phyloP scores from a whole-genome alignment of 1,139 yeast genomes.

The Eremothecium cymbalariae region DNA sequence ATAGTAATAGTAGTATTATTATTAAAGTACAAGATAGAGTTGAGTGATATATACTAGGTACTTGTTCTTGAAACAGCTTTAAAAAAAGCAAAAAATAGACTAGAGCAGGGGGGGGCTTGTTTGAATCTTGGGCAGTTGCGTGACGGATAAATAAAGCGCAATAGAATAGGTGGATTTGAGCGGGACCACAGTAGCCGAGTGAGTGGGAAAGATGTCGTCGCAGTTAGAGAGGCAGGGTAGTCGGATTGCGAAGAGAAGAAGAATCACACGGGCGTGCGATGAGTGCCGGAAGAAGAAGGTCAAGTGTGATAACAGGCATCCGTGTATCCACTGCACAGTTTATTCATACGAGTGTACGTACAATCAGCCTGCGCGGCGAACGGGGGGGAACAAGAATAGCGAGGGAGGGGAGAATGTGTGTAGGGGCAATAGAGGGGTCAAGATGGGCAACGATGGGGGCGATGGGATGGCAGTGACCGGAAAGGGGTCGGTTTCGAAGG shows the following conservation, averaged over 20 bases:
- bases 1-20: not conserved
- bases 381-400: constrained; percentile 21
- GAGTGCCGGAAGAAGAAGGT: constrained; percentile 78
- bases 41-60: not conserved
- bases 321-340: constrained; percentile 89
- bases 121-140: not conserved
- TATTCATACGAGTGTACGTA: constrained; percentile 72
- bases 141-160: constrained; percentile 1
- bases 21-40: not conserved
- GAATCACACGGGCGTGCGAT: constrained; percentile 91
- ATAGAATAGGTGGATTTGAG: no score
- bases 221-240: no score
- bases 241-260: constrained; percentile 61
- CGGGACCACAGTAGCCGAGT: no score
- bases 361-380: constrained; percentile 66
- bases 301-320: constrained; percentile 88
- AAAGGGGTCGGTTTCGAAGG: constrained; percentile 4
- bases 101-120: no score
- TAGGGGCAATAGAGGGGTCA: not conserved
- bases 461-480: constrained; percentile 7
- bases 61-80: not conserved
- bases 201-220: no score
- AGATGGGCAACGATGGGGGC: not conserved
- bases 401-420: constrained; percentile 2
- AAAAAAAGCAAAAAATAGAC: not conserved